Base-by-base conservation (phyloP, 345 rosid species). In the Moricandia arvensis region DNA sequence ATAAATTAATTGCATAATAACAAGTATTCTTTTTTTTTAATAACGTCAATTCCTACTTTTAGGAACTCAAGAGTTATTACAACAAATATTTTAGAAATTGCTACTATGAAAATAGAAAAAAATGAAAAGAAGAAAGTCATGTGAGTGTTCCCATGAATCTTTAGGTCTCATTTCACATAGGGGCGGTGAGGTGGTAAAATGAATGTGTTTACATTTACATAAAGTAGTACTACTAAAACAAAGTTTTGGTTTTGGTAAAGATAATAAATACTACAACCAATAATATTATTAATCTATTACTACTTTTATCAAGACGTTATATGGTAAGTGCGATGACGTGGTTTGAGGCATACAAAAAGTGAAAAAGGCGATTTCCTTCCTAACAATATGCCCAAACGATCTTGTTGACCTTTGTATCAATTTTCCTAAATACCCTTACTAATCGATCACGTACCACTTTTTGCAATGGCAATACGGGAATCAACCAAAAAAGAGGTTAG, bases 171-270 rank as follows among this genome's bases (percentile, higher is more conserved):
- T 80, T 77, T 76, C 61, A 77, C 74, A 86, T 51, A 60, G 81
- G 80, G 90, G 88, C 91, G 92, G 96, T 85, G 94, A 21, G 79
- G 86, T 49, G 77, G 77, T 78, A 66, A 83, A 83, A 80, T 87
- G 83, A 87, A 83, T 86, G 89, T 69, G 45, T 66, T 69, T 81
- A 31, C 12, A 41, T 77, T 71, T 24, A 71, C 57, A 55, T 21
- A 76, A 70, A 55, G 71, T 54, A 59, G 5, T 27, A 27, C 13
- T 27, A n/a, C 5, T 38, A 5, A 12, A 33, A 24, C 24, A 11
- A 11, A 35, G 33, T 63, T 63, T 21, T 31, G 30, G 45, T 58
- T 45, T 27, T 18, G 10, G 15, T 30, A 63, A 62, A 17, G 2
- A 9, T 11, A 4, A 1, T 43, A 77, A 4, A 1, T 43, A 77